Conservation (phyloP, 148 eudicot genomes). For the Dysphania ambrosioides region DNA sequence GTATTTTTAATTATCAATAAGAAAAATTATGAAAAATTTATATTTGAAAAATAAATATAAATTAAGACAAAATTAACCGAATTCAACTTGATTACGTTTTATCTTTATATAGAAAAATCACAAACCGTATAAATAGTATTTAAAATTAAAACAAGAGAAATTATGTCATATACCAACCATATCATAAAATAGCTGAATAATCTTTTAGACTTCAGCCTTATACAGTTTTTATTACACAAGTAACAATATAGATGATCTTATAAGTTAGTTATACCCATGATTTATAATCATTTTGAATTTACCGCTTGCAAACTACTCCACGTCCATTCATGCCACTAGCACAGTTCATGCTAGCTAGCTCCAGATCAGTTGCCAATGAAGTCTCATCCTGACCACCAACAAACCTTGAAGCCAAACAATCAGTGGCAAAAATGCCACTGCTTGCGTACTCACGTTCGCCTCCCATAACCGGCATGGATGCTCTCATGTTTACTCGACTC, state of each 20-base stretch:
- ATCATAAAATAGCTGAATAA: neutral
- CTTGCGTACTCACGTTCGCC: neutral
- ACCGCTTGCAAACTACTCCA: neutral
- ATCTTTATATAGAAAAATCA: no score
- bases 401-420: neutral
- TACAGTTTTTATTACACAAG: neutral
- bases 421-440: neutral
- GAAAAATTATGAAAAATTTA: no score
- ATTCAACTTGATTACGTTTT: no score
- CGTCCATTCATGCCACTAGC: neutral
- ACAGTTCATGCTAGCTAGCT: neutral
- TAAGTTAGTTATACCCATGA: neutral
- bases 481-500: conserved; percentile 15
- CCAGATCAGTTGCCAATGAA: neutral
- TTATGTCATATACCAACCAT: neutral
- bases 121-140: no score
- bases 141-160: no score
- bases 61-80: no score
- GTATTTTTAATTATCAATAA: no score
- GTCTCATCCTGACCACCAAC: neutral
- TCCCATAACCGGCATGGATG: neutral
- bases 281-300: neutral
- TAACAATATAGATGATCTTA: no score
- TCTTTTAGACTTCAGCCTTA: neutral
- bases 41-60: no score